Base-by-base conservation (phyloP, 768 basidiomycete genomes). In the Leccinellum albellum region DNA sequence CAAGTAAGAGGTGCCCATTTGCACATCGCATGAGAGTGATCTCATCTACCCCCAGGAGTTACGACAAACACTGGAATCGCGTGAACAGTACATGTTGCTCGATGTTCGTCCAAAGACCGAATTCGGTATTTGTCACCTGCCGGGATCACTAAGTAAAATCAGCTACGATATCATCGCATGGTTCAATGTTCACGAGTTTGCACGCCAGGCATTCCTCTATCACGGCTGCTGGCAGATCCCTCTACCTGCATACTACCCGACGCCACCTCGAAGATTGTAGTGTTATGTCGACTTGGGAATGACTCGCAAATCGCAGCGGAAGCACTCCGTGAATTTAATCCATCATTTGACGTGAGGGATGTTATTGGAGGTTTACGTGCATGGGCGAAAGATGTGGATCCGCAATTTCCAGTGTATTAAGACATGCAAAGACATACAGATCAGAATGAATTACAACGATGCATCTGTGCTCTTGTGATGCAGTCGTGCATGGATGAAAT, bases 221-320 rank as follows among this genome's bases (percentile, higher is more conserved):
- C 76, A 21, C 75, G 81, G 42, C 75, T 95, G 3, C 75, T 88
- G 1, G 79, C 82, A 3, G 75, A 85, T 54, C 94, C 92, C 1
- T 60, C 69, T n/a, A 62, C 71, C 1, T 70, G 76, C 53, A 50
- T 84, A n/a, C 65, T 74, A 6, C 37, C 60, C 3, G 60, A 66
- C 40, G 49, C 57, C 26, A 53, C 58, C 20, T 68, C 61, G 10
- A 70, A 76, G 9, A 48, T 68, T 17, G 85, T 85, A 58, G 74
- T 97, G 17, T 72, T 97, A 26, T 98, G 95, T 72, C 81, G 92
- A 29, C 76, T 93, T 21, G 95, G 96, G 5, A 98, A 98, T 66
- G 96, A 98, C 70, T 96, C 93, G 1, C 91, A 93, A 69, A 81
- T 91, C 20, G 96, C 94, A 29, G 94, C 85, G 0, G 77, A 84